These are phyloP conservation scores for Clavariopsis aquatica DNA, from an alignment of 495 filamentous ascomycete species.

Conservation along the genomic window DNA sequence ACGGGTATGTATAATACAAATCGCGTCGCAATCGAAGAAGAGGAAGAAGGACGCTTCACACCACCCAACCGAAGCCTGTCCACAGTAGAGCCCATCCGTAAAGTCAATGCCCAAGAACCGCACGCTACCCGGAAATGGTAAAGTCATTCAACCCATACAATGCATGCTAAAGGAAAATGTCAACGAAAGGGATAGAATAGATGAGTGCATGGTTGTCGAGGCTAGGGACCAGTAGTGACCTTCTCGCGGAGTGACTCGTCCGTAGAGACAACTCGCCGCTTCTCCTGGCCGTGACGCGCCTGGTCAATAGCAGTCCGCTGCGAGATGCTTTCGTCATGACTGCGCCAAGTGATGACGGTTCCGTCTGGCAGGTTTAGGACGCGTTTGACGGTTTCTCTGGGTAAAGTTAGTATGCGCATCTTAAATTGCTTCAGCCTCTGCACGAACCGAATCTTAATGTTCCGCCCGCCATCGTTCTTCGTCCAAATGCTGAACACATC, in stretches of 20 bases:
- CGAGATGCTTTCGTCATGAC: slow-evolving; percentile 64
- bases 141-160: slow-evolving; percentile 32
- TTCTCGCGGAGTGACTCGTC: slow-evolving; percentile 40
- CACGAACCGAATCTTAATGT: slow-evolving; percentile 91
- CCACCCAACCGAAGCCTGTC: slow-evolving; percentile 1
- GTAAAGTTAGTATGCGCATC: background rate
- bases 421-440: background rate
- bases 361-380: slow-evolving; percentile 80
- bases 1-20: slow-evolving; percentile 21
- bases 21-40: slow-evolving; percentile 10
- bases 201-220: background rate
- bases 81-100: slow-evolving; percentile 18
- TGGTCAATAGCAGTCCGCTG: slow-evolving; percentile 47
- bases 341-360: slow-evolving; percentile 92
- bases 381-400: slow-evolving; percentile 89
- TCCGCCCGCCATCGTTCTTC: slow-evolving; percentile 82
- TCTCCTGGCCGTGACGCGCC: slow-evolving; percentile 40
- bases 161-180: slow-evolving; percentile 35
- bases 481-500: slow-evolving; percentile 98
- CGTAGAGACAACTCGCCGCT: slow-evolving; percentile 40
- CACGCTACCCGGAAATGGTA: slow-evolving; percentile 30
- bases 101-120: slow-evolving; percentile 29
- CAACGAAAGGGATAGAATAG: background rate
- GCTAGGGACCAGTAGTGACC: slow-evolving; percentile 12
- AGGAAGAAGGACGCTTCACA: slow-evolving; percentile 5